These are phyloP conservation scores for Fusarium siculi DNA, from an alignment of 2,329 filamentous ascomycete species.

Conservation along the genomic window DNA sequence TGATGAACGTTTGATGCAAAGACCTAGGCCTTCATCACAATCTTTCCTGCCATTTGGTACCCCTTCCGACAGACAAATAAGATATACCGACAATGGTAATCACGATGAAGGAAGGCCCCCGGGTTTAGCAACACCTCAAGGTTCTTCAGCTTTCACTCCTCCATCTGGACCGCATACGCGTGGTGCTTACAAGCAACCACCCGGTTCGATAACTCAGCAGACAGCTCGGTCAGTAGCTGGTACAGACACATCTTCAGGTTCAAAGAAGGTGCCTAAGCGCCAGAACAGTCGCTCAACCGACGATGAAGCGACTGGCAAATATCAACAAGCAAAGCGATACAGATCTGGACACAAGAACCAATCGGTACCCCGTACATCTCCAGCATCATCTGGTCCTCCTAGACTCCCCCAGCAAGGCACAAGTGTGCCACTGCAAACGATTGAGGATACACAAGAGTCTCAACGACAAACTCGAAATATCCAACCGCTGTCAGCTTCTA, in stretches of 20 bases:
- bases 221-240: constrained; percentile 3
- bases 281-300: constrained; percentile 31
- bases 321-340: constrained; percentile 7
- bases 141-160: neutral
- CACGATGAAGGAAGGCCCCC: constrained; percentile 22
- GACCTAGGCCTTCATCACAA: neutral
- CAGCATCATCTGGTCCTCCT: neutral
- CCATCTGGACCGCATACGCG: constrained; percentile 3
- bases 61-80: constrained; percentile 6
- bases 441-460: neutral
- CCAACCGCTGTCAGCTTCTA: neutral
- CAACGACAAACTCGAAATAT: neutral
- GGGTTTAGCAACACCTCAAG: neutral
- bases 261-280: constrained; percentile 27
- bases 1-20: neutral
- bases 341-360: neutral
- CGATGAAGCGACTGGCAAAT: constrained; percentile 15
- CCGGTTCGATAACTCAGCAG: neutral
- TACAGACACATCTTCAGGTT: constrained; percentile 4
- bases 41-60: neutral
- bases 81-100: constrained; percentile 6
- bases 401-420: neutral
- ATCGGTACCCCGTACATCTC: neutral
- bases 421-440: neutral
- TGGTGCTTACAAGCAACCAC: neutral